Conservation (phyloP, 352 stramenopile species). For the Pythium rhizo-oryzae region DNA sequence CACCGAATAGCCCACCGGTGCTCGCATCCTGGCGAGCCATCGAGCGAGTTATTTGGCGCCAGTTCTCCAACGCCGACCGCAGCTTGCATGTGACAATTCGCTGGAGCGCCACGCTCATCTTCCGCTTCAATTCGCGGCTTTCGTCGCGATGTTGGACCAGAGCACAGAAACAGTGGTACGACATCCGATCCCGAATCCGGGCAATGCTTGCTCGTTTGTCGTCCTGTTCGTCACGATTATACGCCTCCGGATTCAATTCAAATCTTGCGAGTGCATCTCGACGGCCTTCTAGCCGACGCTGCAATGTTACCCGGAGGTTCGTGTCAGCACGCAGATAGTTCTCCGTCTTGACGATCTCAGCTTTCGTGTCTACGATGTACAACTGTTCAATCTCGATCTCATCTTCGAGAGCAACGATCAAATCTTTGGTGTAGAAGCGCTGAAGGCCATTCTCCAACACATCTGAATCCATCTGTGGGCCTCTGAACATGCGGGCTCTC, state of each 20-base stretch:
- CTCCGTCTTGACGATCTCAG: conserved; percentile 69
- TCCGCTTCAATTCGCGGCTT: conserved; percentile 36
- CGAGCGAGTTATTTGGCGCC: conserved; percentile 31
- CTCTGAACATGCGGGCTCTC: conserved; percentile 64
- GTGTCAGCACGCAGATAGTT: conserved; percentile 71
- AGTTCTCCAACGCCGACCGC: conserved; percentile 32
- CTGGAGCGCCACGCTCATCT: conserved; percentile 39
- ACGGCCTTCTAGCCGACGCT: conserved; percentile 43
- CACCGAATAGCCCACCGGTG: conserved; percentile 23
- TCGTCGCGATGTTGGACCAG: conserved; percentile 49
- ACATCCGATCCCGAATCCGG: conserved; percentile 41
- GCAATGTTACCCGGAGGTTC: conserved; percentile 38
- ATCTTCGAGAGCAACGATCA: conserved; percentile 74
- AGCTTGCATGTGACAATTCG: conserved; percentile 36
- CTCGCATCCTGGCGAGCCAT: conserved; percentile 17
- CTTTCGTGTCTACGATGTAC: conserved; percentile 83
- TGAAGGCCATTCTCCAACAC: conserved; percentile 73
- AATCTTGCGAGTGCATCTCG: conserved; percentile 48
- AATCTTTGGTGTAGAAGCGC: conserved; percentile 76
- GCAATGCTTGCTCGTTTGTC: conserved; percentile 27
- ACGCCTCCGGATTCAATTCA: conserved; percentile 40
- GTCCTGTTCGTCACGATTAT: conserved; percentile 15
- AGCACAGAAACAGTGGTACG: conserved; percentile 56
- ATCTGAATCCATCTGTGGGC: conserved; percentile 80
- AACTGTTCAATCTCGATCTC: conserved; percentile 85